Evolutionary conservation across 805 yeast genomes (phyloP).

Genomic region (Kuraishia capsulata): DNA sequence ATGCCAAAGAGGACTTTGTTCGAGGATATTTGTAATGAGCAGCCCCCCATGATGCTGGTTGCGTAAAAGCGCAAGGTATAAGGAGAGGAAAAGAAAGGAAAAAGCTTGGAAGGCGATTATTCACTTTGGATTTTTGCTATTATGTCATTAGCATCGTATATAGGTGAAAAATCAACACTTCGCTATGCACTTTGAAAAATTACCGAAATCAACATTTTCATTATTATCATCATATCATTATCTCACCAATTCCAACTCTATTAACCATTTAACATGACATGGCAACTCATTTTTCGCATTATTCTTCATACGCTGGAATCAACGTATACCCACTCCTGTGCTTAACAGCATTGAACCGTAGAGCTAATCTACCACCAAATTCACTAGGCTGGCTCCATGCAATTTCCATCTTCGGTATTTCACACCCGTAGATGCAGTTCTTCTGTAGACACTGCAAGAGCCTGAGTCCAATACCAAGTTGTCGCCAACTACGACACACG

Average conservation of each 20-base stretch:
- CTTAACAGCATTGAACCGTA: conserved; percentile 40
- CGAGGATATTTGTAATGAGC: conserved; percentile 27
- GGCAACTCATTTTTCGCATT: no score
- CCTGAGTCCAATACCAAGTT: conserved; percentile 38
- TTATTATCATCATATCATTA: no score
- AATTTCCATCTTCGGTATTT: conserved; percentile 30
- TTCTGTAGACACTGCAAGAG: conserved; percentile 34
- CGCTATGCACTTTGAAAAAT: no score
- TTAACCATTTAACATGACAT: no score
- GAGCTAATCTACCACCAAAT: conserved; percentile 53
- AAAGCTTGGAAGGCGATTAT: no score
- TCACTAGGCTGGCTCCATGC: conserved; percentile 72
- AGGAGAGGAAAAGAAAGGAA: no score
- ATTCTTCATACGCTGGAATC: conserved; percentile 34
- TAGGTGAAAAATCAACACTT: neutral
- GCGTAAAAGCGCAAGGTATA: neutral
- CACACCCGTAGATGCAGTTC: conserved; percentile 40
- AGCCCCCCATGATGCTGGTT: neutral
- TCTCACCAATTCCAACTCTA: no score
- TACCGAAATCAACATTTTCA: no score
- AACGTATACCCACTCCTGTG: conserved; percentile 44
- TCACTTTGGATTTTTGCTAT: neutral
- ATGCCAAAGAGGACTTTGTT: conserved; percentile 33
- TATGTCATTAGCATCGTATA: neutral
- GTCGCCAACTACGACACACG: conserved; percentile 34